Evolutionary conservation across 805 yeast genomes (phyloP).

Genomic region (Priceomyces fermenticarens): DNA sequence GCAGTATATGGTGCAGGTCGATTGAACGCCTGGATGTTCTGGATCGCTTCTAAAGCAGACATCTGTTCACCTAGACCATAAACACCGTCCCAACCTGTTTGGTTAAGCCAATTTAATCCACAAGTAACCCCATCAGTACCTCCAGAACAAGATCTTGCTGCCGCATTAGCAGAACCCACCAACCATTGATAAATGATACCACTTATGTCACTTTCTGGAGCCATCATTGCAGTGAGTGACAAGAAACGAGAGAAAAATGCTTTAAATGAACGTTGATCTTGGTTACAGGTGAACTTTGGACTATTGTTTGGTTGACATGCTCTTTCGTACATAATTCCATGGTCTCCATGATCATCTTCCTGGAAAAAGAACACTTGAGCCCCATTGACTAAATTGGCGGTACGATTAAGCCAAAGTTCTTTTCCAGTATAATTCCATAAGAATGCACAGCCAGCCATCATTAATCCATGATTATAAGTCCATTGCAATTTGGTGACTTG

Average conservation of each 20-base stretch:
- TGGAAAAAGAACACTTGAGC: conserved; percentile 51
- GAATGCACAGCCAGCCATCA: conserved; percentile 78
- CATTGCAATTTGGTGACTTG: conserved; percentile 61
- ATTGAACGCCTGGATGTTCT: conserved; percentile 38
- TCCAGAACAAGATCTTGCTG: conserved; percentile 70
- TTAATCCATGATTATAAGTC: conserved; percentile 83
- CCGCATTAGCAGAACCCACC: conserved; percentile 47
- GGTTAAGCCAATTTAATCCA: conserved; percentile 62
- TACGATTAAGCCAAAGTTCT: conserved; percentile 62
- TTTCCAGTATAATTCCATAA: conserved; percentile 71
- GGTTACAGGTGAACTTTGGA: conserved; percentile 52
- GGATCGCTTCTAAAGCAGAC: conserved; percentile 65
- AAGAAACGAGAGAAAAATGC: conserved; percentile 76
- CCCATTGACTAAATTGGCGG: conserved; percentile 54
- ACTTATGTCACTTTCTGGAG: conserved; percentile 54
- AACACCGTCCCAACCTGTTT: conserved; percentile 55
- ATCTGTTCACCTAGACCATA: conserved; percentile 82
- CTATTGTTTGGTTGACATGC: conserved; percentile 65
- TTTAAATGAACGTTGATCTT: conserved; percentile 90
- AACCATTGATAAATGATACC: conserved; percentile 46
- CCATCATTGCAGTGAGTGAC: conserved; percentile 70
- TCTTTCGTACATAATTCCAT: conserved; percentile 67
- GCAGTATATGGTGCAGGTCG: conserved; percentile 62
- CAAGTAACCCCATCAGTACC: conserved; percentile 76
- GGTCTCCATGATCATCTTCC: conserved; percentile 17